A percentile compares a stretch with the other conserved stretches of the same genome.
phyloP scores from a whole-genome alignment of 176 grass and related monocot species.

The Oryza glumipatula region DNA sequence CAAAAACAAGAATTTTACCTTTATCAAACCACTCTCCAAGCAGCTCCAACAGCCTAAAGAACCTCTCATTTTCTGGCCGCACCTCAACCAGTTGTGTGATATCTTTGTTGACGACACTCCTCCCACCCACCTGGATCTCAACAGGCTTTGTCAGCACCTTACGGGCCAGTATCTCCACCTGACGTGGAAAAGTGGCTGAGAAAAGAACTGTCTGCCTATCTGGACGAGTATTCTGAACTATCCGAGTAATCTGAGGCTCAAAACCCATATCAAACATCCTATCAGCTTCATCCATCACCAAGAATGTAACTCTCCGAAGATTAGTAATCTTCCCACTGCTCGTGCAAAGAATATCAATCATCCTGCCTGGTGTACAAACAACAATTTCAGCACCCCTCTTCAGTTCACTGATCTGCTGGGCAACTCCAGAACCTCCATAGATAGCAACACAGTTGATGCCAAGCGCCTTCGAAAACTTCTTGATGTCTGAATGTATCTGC shows the following conservation, averaged over 20 bases:
- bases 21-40: constrained; percentile 91
- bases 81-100: constrained; percentile 89
- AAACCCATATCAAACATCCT: constrained; percentile 99
- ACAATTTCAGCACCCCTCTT: constrained; percentile 95
- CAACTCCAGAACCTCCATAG: constrained; percentile 94
- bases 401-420: constrained; percentile 95
- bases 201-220: constrained; percentile 93
- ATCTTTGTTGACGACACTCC: constrained; percentile 97
- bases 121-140: constrained; percentile 94
- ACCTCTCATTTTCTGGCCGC: constrained; percentile 76
- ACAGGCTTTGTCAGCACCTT: constrained; percentile 85
- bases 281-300: constrained; percentile 98
- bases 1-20: constrained; percentile 97
- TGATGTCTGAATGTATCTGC: constrained; percentile 93
- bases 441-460: constrained; percentile 91
- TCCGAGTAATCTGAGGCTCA: constrained; percentile 89
- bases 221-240: constrained; percentile 87
- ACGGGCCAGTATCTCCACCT: constrained; percentile 89
- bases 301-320: constrained; percentile 85
- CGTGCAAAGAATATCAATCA: constrained; percentile 97
- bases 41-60: constrained; percentile 81
- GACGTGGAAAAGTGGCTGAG: constrained; percentile 92
- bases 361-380: constrained; percentile 91
- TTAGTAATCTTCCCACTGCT: constrained; percentile 96
- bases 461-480: constrained; percentile 86